These are phyloP conservation scores for Rhododendron molle DNA, from an alignment of 148 eudicot species.

Conservation along the genomic window DNA sequence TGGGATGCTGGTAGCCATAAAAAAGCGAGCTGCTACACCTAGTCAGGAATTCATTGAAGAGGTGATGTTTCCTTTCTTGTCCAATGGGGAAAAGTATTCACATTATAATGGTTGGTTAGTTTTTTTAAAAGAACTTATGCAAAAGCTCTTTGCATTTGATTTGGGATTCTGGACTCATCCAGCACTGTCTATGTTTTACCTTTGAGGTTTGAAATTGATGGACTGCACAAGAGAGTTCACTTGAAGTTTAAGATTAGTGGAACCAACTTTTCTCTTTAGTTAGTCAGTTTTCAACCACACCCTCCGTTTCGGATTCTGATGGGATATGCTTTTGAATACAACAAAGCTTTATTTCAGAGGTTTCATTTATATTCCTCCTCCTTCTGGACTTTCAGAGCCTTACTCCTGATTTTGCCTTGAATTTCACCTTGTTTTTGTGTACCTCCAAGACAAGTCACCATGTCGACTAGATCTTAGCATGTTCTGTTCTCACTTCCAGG, in stretches of 20 bases:
- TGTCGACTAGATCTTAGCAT: neutral
- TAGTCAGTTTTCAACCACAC: neutral
- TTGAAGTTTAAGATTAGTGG: neutral
- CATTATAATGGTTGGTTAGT: neutral
- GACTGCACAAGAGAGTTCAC: neutral
- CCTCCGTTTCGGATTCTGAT: neutral
- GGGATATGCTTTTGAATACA: neutral
- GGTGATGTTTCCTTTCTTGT: constrained; percentile 40
- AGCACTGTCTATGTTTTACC: neutral
- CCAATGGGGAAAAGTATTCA: neutral
- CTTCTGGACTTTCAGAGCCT: neutral
- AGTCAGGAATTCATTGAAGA: constrained; percentile 81
- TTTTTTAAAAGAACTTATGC: neutral
- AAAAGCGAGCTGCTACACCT: constrained; percentile 62
- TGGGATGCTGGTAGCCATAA: constrained; percentile 90
- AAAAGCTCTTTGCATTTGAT: neutral
- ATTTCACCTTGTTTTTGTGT: neutral
- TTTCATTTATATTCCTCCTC: neutral
- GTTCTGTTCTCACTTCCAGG: neutral
- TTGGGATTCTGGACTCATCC: neutral
- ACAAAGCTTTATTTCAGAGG: neutral
- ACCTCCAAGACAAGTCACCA: neutral
- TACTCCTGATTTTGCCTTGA: neutral
- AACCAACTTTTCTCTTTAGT: neutral
- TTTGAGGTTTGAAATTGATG: neutral